Evolutionary conservation across 2,329 filamentous ascomycete species (phyloP).

Genomic region (Fusarium duplospermum): DNA sequence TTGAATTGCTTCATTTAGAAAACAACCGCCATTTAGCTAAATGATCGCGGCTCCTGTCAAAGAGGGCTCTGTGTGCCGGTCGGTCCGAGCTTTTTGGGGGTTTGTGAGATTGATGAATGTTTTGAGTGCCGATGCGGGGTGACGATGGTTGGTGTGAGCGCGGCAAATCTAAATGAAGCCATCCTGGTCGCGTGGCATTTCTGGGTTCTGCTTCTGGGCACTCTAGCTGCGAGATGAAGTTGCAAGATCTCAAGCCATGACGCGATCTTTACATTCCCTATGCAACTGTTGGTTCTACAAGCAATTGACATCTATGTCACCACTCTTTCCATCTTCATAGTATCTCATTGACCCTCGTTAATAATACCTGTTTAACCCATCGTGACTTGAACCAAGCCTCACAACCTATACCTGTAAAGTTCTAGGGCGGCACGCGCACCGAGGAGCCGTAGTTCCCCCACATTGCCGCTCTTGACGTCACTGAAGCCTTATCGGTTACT

Average conservation of each 20-base stretch:
- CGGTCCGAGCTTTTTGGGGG: slow-evolving; percentile 25
- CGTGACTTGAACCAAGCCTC: slow-evolving; percentile 1
- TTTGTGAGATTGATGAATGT: not conserved
- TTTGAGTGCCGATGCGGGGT: slow-evolving; percentile 27
- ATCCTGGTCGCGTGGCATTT: not conserved
- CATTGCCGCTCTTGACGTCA: slow-evolving; percentile 35
- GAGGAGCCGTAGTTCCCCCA: slow-evolving; percentile 16
- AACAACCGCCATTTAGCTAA: not conserved
- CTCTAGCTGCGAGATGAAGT: not conserved
- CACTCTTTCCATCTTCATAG: not conserved
- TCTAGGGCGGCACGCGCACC: slow-evolving; percentile 33
- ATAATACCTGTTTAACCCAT: not conserved
- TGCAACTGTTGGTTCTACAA: not conserved
- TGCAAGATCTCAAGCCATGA: not conserved
- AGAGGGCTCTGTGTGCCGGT: slow-evolving; percentile 5
- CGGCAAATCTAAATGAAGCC: slow-evolving; percentile 16
- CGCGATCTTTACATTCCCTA: not conserved
- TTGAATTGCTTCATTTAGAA: not conserved
- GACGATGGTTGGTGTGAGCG: slow-evolving; percentile 4
- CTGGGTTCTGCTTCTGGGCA: not conserved
- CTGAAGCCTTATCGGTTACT: slow-evolving; percentile 42
- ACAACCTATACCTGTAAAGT: not conserved
- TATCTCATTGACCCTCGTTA: no score
- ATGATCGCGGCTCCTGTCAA: not conserved
- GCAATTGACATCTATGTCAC: not conserved